Evolutionary conservation across 306 rosid genomes (phyloP).

Genomic region (Mucuna pruriens): DNA sequence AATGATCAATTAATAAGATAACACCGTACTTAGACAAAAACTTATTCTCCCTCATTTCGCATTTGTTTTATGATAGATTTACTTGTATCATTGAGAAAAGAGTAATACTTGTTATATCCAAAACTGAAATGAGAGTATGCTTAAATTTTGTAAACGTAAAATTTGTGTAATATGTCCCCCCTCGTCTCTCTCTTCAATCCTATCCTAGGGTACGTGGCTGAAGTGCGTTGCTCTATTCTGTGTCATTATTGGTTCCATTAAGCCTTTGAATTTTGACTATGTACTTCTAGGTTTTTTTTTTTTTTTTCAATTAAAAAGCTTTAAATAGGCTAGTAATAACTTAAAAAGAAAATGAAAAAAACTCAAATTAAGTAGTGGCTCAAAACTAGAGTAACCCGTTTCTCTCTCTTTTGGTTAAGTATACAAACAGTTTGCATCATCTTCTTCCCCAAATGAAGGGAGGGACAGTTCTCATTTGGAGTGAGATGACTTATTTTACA

Average conservation of each 20-base stretch:
- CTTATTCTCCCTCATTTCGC: background rate
- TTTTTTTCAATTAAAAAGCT: background rate
- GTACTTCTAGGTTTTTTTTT: background rate
- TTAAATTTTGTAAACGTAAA: background rate
- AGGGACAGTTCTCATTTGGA: slow-evolving; percentile 27
- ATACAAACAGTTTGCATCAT: background rate
- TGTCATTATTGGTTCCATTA: slow-evolving; percentile 36
- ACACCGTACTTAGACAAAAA: background rate
- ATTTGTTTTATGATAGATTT: background rate
- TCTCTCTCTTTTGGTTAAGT: background rate
- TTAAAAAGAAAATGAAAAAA: background rate
- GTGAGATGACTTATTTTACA: background rate
- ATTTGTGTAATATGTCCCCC: background rate
- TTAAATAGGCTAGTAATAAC: background rate
- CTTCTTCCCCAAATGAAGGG: slow-evolving; percentile 26
- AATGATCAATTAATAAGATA: background rate
- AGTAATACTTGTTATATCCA: background rate
- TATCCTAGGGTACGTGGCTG: background rate
- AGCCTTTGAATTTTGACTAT: slow-evolving; percentile 45
- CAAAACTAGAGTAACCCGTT: background rate
- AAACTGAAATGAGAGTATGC: background rate
- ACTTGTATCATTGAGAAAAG: background rate
- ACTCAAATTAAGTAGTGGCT: slow-evolving; percentile 6
- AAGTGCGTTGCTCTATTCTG: slow-evolving; percentile 17
- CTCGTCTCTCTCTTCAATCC: background rate